Percentiles rank a stretch among this genome's conserved stretches.
These are phyloP conservation scores for Cenococcum geophilum DNA, from an alignment of 495 filamentous ascomycete species.

Conservation along the genomic window DNA sequence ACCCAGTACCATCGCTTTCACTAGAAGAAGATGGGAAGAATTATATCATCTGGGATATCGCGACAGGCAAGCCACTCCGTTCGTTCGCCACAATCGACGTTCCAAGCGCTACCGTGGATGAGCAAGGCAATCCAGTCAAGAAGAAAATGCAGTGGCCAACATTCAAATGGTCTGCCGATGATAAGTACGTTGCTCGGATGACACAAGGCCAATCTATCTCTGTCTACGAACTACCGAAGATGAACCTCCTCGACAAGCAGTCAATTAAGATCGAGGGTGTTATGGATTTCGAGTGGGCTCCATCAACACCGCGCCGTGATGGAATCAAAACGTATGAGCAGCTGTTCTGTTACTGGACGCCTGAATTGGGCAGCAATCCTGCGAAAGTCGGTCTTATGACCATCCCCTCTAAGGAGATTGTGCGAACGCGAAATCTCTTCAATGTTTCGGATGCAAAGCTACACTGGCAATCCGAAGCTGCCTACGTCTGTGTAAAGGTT, in stretches of 20 bases:
- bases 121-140: constrained; percentile 63
- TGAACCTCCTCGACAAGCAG: constrained; percentile 83
- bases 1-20: constrained; percentile 59
- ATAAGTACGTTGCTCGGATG: constrained; percentile 92
- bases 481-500: constrained; percentile 96
- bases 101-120: constrained; percentile 51
- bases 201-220: constrained; percentile 83
- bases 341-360: constrained; percentile 96
- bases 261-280: constrained; percentile 93
- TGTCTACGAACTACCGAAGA: constrained; percentile 87
- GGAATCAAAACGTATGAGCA: constrained; percentile 87
- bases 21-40: constrained; percentile 97
- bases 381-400: constrained; percentile 94
- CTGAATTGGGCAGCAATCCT: constrained; percentile 97
- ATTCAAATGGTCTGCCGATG: constrained; percentile 98
- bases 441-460: constrained; percentile 96
- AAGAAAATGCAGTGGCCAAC: constrained; percentile 96
- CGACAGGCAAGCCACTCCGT: constrained; percentile 79
- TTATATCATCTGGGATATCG: constrained; percentile 97
- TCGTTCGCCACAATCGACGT: constrained; percentile 85
- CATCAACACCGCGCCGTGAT: constrained; percentile 68
- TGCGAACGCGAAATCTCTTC: constrained; percentile 92
- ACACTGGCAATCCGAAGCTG: constrained; percentile 90
- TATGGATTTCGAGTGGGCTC: constrained; percentile 97
- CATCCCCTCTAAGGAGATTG: constrained; percentile 86